These are phyloP conservation scores for Cladorrhinum samala DNA, from an alignment of 495 filamentous ascomycete genomes.

Conservation along the genomic window DNA sequence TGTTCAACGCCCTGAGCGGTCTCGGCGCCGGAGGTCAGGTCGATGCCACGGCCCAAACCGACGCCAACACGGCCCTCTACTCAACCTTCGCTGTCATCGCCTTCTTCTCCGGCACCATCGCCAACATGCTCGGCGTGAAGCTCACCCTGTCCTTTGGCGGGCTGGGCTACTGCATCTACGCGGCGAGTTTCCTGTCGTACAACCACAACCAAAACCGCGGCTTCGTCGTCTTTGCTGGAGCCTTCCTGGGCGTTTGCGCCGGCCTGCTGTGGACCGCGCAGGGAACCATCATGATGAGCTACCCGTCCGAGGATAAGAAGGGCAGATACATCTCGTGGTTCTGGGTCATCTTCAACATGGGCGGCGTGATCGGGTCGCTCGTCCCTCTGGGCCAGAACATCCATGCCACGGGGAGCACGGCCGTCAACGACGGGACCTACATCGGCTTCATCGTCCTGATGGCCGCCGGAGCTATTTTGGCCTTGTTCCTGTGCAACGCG, in stretches of 20 bases:
- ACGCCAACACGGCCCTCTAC: slow-evolving; percentile 69
- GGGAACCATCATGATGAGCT: slow-evolving; percentile 93
- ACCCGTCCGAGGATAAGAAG: slow-evolving; percentile 75
- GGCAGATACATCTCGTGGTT: slow-evolving; percentile 86
- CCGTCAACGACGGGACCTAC: slow-evolving; percentile 80
- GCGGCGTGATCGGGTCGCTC: slow-evolving; percentile 83
- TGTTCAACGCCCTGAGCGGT: slow-evolving; percentile 72
- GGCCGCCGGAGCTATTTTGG: slow-evolving; percentile 63
- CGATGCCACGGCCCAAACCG: slow-evolving; percentile 56
- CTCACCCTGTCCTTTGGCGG: slow-evolving; percentile 72
- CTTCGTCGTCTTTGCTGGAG: slow-evolving; percentile 73
- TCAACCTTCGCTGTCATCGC: slow-evolving; percentile 80
- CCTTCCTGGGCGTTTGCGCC: slow-evolving; percentile 70
- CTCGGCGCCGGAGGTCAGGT: slow-evolving; percentile 71
- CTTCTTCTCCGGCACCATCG: slow-evolving; percentile 78
- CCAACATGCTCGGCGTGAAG: slow-evolving; percentile 70
- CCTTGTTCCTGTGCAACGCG: slow-evolving; percentile 68
- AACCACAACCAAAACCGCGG: slow-evolving; percentile 72
- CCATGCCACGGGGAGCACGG: slow-evolving; percentile 48
- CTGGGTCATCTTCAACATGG: slow-evolving; percentile 94
- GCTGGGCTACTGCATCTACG: slow-evolving; percentile 81
- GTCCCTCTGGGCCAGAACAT: slow-evolving; percentile 79
- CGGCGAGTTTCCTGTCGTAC: slow-evolving; percentile 71
- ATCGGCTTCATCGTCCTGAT: slow-evolving; percentile 87
- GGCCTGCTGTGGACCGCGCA: slow-evolving; percentile 88